Base-by-base conservation (phyloP, 75 land plant species). In the Picea sitchensis region DNA sequence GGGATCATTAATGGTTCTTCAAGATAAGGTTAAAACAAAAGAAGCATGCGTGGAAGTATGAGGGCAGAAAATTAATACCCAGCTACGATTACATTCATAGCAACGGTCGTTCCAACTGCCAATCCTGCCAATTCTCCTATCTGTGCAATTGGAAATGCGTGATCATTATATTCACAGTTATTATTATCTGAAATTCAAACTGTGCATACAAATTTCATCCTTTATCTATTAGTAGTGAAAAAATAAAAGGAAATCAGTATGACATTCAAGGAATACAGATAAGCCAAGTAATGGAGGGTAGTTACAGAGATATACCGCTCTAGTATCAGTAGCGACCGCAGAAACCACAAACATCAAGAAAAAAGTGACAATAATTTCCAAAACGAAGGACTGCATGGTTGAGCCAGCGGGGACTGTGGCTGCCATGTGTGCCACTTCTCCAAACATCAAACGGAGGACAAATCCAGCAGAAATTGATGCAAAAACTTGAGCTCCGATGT, bases 321-420 rank as follows among this genome's bases (percentile, higher is more conserved):
- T 84, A n/a, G 86, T 85, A 63, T 92, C 98, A 7, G 92, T 91
- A 56, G 90, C 85, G 0, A 89, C 95, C 3, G 89, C 93, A 20
- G 90, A 89, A 23, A 95, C 88, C 60, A 93, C 92, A 69, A 95
- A 95, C 98, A 95, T 91, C 81, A 95, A 86, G 75, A 89, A 81
- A 84, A 89, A 92, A 38, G 98, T 87, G 85, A 93, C 86, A 77
- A 95, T 76, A 69, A 92, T 79, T 79, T 95, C 98, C 9, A 88
- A 8, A 30, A 80, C 83, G 61, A 95, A 83, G 14, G 98, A 85
- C 69, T 95, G 95, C 20, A 84, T 9, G 31, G 83, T 79, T 1
- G 85, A 31, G 0, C 82, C 93, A 2, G 86, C 61, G 7, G 95
- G 98, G 0, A 80, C 13, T 1, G 95, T 88, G 36, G 92, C 93